Evolutionary conservation across 805 yeast species (phyloP), one percentile per base, ranked within the genome.

Genomic region (Yarrowia sp.): DNA sequence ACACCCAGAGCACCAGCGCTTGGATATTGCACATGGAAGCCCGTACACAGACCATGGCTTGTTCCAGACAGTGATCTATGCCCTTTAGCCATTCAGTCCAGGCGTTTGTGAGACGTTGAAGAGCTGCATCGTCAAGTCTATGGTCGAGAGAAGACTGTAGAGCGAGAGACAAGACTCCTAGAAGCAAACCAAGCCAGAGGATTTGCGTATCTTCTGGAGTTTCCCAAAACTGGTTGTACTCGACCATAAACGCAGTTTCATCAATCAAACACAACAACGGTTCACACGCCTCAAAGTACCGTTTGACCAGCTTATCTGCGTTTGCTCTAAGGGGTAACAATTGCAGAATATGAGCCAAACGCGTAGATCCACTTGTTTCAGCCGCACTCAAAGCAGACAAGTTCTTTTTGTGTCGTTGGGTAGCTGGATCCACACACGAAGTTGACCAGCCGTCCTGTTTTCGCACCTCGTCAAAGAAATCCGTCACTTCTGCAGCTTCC

Each of bases 1-100:
- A 65, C 43, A 73, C 62, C 76, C 75, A 74, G 38, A 74, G 57
- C n/a, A 72, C 44, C 33, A 74, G 51, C 1, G 74, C 70, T 31
- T 74, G 68, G 22, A 73, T 55, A 45, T 72, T 71, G 8, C 69
- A 63, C 51, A 74, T 66, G 36, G 74, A 71, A 3, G 75, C 74
- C 55, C 74, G 73, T 28, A 68, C 58, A 47, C 74, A 71, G 18
- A 74, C 62, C 32, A 69, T 68, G 2, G 74, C 76, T n/a, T 69
- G 68, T n/a, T 67, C 70, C 8, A 69, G 68, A 58, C 76, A 74
- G 28, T 66, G 64, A 45, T 74, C 76, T 22, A 72, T 68, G 15
- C 73, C 74, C 39, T 66, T 61, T 18, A 69, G 65, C 76, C 76
- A 74, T 22, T 64, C 61, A 3, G 65, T 36, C 71, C 74, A 68